Base-by-base conservation (phyloP, 2,329 filamentous ascomycete genomes). In the Echinosphaeria canescens region DNA sequence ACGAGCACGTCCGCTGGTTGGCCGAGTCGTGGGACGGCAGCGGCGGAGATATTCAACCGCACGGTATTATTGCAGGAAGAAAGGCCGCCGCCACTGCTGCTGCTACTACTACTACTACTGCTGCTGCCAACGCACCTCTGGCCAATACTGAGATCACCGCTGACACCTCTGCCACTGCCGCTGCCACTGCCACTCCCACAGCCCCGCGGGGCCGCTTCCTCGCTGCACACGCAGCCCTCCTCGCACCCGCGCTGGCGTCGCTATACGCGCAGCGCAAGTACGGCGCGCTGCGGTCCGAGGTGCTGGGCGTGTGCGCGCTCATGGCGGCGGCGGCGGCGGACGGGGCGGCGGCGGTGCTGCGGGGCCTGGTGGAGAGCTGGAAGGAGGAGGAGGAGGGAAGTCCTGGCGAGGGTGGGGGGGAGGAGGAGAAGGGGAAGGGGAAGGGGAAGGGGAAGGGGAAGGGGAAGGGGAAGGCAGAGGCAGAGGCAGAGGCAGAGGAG, bases 301-400 rank as follows among this genome's bases (percentile, higher is more conserved):
- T 59, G 3, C 64, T 66, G 56, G 72, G 73, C 33, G 56, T 68
- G 5, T 53, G 70, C 27, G 68, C 68, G 3, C 52, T 73, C 18
- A 62, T 72, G 54, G 55, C 56, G 22, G 53, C 63, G 15, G 54
- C 56, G 2, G 29, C 38, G 2, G n/a, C n/a, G n/a, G 55, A 61
- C 19, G 63, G 64, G 6, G 56, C 59, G 2, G 36, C 41, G 2
- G 43, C 59, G 9, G 53, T 64, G 12, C 36, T 50, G 7, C 43
- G 47, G 10, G 42, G 50, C 8, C 43, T 52, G 1, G 38, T 48
- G 1, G 50, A 49, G n/a, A 49, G 56, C 1, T 50, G 54, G 26
- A 42, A 46, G 15, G n/a, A n/a, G n/a, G n/a, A n/a, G n/a, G n/a
- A n/a, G n/a, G n/a, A n/a, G n/a, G n/a, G n/a, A n/a, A n/a, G n/a